These are phyloP conservation scores for Reticulascus tulasneorum DNA, from an alignment of 2,329 filamentous ascomycete species.

Conservation along the genomic window DNA sequence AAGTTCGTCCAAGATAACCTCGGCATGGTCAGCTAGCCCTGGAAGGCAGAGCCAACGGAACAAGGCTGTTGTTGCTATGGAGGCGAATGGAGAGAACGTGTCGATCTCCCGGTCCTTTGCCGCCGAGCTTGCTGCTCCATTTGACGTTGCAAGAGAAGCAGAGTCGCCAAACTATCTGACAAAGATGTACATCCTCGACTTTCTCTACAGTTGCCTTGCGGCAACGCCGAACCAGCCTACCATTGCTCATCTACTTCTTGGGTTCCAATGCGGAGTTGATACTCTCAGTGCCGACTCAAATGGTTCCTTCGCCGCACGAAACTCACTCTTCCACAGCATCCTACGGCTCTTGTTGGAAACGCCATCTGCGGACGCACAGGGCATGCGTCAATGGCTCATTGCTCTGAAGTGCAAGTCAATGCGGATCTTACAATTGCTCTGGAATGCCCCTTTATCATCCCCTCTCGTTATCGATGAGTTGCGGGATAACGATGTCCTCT, in stretches of 20 bases:
- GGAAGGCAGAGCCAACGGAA: constrained; percentile 55
- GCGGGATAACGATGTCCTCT: constrained; percentile 74
- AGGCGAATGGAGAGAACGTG: constrained; percentile 74
- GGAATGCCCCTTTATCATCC: constrained; percentile 77
- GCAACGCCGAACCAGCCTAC: constrained; percentile 74
- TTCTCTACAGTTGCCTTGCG: constrained; percentile 75
- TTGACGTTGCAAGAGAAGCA: constrained; percentile 70
- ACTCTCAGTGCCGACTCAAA: constrained; percentile 64
- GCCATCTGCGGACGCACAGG: constrained; percentile 58
- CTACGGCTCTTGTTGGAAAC: constrained; percentile 67
- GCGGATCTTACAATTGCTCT: constrained; percentile 74
- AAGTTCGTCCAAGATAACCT: constrained; percentile 74
- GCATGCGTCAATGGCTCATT: constrained; percentile 65
- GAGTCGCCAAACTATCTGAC: constrained; percentile 72
- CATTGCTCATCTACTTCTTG: constrained; percentile 85
- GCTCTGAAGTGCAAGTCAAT: constrained; percentile 65
- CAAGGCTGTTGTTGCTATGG: constrained; percentile 83
- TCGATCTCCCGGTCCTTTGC: constrained; percentile 73
- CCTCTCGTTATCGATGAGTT: constrained; percentile 74
- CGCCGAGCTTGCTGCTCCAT: constrained; percentile 60
- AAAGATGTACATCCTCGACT: constrained; percentile 80
- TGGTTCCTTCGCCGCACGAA: constrained; percentile 65
- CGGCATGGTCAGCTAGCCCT: constrained; percentile 49
- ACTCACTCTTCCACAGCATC: constrained; percentile 80
- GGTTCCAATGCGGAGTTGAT: constrained; percentile 74